phyloP scores from a whole-genome alignment of 169 alveolate genomes.

The Pseudocohnilembus persalinus region DNA sequence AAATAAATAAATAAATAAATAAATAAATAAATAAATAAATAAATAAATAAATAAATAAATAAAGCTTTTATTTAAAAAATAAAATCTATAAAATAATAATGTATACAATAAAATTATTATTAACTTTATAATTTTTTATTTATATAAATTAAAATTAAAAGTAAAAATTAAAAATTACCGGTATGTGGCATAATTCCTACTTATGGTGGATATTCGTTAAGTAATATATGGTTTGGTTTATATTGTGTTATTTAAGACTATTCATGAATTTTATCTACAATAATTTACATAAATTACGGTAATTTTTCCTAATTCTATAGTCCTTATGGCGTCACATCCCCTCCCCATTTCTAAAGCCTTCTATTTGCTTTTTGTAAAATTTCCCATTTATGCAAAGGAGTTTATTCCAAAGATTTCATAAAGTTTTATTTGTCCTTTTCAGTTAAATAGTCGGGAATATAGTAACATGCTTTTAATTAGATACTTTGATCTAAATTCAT shows the following conservation, averaged over 20 bases:
- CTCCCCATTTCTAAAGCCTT: conserved; percentile 54
- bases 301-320: conserved; percentile 29
- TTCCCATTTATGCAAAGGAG: conserved; percentile 3
- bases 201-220: conserved; percentile 50
- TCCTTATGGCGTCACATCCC: conserved; percentile 50
- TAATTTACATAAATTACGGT: conserved; percentile 39
- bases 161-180: background rate
- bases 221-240: conserved; percentile 47
- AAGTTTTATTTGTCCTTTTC: background rate
- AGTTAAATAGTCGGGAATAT: conserved; percentile 4
- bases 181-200: conserved; percentile 68
- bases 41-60: too few relatives aligned
- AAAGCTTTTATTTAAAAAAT: too few relatives aligned
- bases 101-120: background rate
- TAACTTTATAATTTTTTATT: too few relatives aligned
- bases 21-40: too few relatives aligned
- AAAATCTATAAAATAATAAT: background rate
- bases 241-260: conserved; percentile 14
- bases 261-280: conserved; percentile 19
- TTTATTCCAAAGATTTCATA: background rate
- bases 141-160: too few relatives aligned
- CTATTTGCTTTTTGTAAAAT: background rate
- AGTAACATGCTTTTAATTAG: conserved; percentile 1
- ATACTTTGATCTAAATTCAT: too few relatives aligned
- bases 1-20: too few relatives aligned